phyloP scores from a whole-genome alignment of 2,329 filamentous ascomycete species.

The Bipolaris cookei region DNA sequence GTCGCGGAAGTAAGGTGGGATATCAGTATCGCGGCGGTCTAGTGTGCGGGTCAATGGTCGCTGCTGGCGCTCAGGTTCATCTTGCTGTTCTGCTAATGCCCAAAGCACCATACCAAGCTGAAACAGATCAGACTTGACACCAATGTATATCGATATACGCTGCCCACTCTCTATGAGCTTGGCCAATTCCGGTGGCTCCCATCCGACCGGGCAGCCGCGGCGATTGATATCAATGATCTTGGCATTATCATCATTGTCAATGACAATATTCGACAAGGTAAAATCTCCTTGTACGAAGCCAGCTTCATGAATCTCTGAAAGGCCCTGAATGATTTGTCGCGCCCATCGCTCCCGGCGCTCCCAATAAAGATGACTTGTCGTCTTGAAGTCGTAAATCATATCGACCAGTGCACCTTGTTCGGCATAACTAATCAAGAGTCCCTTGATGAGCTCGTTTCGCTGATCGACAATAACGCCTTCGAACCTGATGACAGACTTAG shows the following conservation, averaged over 20 bases:
- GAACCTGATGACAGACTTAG: conserved; percentile 80
- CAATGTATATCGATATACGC: conserved; percentile 94
- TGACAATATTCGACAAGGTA: conserved; percentile 94
- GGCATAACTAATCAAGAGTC: conserved; percentile 86
- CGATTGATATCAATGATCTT: conserved; percentile 99
- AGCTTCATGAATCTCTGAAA: conserved; percentile 91
- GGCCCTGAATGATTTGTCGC: conserved; percentile 83
- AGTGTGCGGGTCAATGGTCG: conserved; percentile 63
- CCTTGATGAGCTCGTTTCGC: conserved; percentile 74
- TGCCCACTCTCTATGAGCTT: conserved; percentile 86
- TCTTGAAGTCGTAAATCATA: conserved; percentile 79
- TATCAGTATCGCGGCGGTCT: conserved; percentile 48
- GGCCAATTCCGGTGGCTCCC: conserved; percentile 93
- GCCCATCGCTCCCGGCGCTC: conserved; percentile 83
- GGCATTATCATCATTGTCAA: conserved; percentile 81
- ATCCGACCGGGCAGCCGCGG: conserved; percentile 93
- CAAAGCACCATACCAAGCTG: conserved; percentile 97
- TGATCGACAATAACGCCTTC: conserved; percentile 89
- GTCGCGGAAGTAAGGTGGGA: conserved; percentile 80
- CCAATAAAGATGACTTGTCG: conserved; percentile 66
- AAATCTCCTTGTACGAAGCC: conserved; percentile 98
- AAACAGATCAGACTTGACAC: conserved; percentile 94
- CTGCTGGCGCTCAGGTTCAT: conserved; percentile 83
- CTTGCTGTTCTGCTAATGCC: conserved; percentile 84
- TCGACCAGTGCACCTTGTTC: conserved; percentile 88